Conservation (phyloP, 305 asterid species). For the Fraxinus angustifolia region DNA sequence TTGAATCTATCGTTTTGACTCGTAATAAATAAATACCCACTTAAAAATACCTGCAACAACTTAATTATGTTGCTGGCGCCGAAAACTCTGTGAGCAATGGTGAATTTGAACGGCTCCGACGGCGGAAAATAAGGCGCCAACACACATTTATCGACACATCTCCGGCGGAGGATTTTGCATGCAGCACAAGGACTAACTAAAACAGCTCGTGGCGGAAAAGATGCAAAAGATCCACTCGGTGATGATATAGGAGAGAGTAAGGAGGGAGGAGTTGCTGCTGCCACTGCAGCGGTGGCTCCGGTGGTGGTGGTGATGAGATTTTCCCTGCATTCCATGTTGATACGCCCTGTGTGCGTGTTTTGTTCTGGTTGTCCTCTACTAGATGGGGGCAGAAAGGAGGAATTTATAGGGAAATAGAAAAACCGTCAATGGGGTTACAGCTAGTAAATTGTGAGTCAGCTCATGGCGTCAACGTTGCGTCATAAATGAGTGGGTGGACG, state of each 20-base stretch:
- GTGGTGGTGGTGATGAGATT: constrained; percentile 12
- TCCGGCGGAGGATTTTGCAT: constrained; percentile 61
- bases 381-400: not conserved
- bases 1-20: not conserved
- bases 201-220: constrained; percentile 16
- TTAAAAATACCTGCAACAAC: constrained; percentile 42
- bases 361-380: not conserved
- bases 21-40: not conserved
- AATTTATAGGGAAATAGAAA: constrained; percentile 24
- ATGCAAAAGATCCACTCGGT: constrained; percentile 7
- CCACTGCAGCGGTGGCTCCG: not conserved
- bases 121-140: constrained; percentile 63
- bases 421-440: not conserved
- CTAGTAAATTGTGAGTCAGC: not conserved
- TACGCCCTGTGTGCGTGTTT: not conserved
- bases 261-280: constrained; percentile 17
- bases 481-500: not conserved
- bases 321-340: constrained; percentile 30
- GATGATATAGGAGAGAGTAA: constrained; percentile 22
- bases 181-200: constrained; percentile 57
- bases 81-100: constrained; percentile 52
- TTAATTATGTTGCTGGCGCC: constrained; percentile 64
- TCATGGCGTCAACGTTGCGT: not conserved
- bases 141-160: constrained; percentile 50
- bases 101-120: constrained; percentile 49